phyloP scores from a whole-genome alignment of 2,329 filamentous ascomycete genomes.

The Akanthomyces dipterigenus region DNA sequence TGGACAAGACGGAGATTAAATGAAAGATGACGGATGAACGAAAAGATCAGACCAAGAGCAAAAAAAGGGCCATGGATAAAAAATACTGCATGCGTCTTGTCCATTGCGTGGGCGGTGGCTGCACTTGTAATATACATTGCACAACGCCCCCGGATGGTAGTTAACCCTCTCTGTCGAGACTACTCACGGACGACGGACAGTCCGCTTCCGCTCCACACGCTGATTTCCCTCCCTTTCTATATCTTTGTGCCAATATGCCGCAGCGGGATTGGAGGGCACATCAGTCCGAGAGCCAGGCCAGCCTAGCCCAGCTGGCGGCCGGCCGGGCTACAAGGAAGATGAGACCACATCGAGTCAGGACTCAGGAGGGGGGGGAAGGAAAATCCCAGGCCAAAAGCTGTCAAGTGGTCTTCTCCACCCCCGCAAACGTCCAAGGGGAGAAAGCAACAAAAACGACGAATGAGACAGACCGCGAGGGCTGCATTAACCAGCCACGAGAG shows the following conservation, averaged over 20 bases:
- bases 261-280: not conserved
- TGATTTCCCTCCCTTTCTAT: not conserved
- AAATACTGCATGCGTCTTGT: too few species aligned
- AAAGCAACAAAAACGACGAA: not conserved
- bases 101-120: too few species aligned
- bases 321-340: not conserved
- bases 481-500: not conserved
- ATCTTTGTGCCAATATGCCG: not conserved
- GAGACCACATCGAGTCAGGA: not conserved
- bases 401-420: not conserved
- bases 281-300: not conserved
- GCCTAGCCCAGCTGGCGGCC: too few species aligned
- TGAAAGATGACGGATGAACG: not conserved
- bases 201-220: not conserved
- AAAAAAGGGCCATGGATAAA: too few species aligned
- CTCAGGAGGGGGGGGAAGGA: not conserved
- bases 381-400: too few species aligned
- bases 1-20: not conserved
- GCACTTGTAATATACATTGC: not conserved
- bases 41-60: too few species aligned
- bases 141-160: not conserved
- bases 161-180: not conserved
- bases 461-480: not conserved
- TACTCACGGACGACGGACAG: too few species aligned
- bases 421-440: not conserved